phyloP scores from a whole-genome alignment of 106 monocot species.

The Cymbidium sinense region DNA sequence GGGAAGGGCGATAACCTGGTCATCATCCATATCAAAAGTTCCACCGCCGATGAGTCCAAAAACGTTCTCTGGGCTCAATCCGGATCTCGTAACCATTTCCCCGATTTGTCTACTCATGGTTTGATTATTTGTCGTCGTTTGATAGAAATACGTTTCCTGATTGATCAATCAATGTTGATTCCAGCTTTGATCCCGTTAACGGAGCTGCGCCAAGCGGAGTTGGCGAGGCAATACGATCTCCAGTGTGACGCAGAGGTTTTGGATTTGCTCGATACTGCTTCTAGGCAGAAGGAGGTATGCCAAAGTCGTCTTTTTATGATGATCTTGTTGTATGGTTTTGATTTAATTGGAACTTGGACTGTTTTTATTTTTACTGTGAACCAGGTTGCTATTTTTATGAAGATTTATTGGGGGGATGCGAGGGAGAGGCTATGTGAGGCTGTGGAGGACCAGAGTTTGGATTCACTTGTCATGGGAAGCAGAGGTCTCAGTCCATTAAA shows the following conservation, averaged over 20 bases:
- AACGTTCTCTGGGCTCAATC: constrained; percentile 8
- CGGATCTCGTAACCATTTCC: constrained; percentile 1
- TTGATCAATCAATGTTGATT: background rate
- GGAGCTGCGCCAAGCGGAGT: constrained; percentile 52
- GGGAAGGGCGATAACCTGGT: constrained; percentile 24
- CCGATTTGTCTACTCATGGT: background rate
- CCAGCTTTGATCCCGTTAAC: constrained; percentile 70
- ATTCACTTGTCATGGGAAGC: constrained; percentile 41
- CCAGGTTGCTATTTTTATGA: constrained; percentile 24
- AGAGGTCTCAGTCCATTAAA: constrained; percentile 39
- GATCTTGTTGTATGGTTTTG: background rate
- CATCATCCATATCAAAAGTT: constrained; percentile 17
- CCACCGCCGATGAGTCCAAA: constrained; percentile 8
- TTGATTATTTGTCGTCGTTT: background rate
- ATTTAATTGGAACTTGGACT: background rate
- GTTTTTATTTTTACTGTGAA: background rate
- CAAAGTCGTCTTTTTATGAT: background rate
- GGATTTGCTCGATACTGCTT: constrained; percentile 47
- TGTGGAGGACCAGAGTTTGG: constrained; percentile 27
- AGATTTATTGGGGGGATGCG: constrained; percentile 43
- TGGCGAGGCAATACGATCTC: constrained; percentile 50
- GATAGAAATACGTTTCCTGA: too few species aligned
- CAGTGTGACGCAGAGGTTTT: constrained; percentile 47
- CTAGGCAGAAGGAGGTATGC: constrained; percentile 39
- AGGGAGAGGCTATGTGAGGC: constrained; percentile 49